phyloP scores from a whole-genome alignment of 2,329 filamentous ascomycete species.

The Xylaria sp. region DNA sequence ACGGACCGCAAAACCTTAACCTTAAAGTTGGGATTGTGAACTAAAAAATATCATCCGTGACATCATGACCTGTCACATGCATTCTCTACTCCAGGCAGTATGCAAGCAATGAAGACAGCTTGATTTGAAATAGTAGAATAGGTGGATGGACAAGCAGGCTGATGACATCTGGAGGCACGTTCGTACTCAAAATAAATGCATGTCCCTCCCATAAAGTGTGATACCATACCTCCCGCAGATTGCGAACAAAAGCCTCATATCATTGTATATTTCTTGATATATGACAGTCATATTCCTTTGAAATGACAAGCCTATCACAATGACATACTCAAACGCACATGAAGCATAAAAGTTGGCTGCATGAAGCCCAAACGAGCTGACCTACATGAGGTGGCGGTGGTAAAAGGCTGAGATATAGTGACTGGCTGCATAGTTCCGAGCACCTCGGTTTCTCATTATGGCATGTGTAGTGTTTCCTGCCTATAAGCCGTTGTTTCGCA shows the following conservation, averaged over 20 bases:
- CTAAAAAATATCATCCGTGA: no score
- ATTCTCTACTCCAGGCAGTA: no score
- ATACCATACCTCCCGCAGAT: not conserved
- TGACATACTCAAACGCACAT: not conserved
- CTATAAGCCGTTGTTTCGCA: no score
- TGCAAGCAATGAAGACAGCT: no score
- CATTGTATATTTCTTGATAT: not conserved
- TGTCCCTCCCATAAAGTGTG: no score
- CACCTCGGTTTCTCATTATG: no score
- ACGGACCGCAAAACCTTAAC: conserved; percentile 2
- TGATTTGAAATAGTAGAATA: no score
- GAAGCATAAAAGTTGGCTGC: not conserved
- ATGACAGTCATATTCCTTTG: not conserved
- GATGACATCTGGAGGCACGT: no score
- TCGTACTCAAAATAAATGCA: not conserved
- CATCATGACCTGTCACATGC: no score
- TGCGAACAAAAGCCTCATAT: not conserved
- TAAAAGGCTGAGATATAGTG: not conserved
- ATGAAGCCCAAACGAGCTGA: not conserved
- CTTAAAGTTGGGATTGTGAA: not conserved
- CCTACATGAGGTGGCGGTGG: not conserved
- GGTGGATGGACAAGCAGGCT: no score
- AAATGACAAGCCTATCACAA: not conserved
- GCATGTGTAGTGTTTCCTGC: no score
- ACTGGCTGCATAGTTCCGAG: no score